Base-by-base conservation (phyloP, 2,329 filamentous ascomycete genomes). In the Sporothrix pallida region DNA sequence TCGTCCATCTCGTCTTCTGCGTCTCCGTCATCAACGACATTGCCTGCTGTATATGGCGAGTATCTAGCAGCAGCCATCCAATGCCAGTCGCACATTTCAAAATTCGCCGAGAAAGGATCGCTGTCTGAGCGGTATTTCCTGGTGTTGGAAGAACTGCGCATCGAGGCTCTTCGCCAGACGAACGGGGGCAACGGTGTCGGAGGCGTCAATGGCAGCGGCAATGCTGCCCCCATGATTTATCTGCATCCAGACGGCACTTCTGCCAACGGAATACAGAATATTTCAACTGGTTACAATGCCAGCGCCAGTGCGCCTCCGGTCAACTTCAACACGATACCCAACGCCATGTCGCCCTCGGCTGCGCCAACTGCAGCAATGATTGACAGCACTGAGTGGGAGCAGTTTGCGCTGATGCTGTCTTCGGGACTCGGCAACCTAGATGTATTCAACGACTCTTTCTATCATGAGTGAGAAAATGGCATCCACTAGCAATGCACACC, bases 21-120 rank as follows among this genome's bases (percentile, higher is more conserved):
- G 78, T 13, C 56, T 5, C 13, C 56, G 6, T 58, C 56, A 15
- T 31, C 23, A 5, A 9, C 48, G 48, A 15, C 48, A 15, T 50
- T 17, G 5, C 74, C 78, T 44, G 78, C 79, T 37, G 77, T 76
- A 1, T 81, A 80, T 74, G 74, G 78, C 7, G 73, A 74, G 0
- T 81, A 82, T 46, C 81, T 85, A 26, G 75, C 79, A 20, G 81
- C 81, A 0, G 84, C 83, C 0, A 79, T 79, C 0, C 80, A 80
- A 60, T 85, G 83, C 58, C 84, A 85, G 65, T 73, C 75, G 0
- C 82, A 84, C 68, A 80, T 85, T 3, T 78, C 81, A 0, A 77
- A 77, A 0, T 81, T 82, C 50, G 82, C 82, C 0, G 80, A 80
- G 1, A 78, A 79, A 6, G 81, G 82, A 0, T 84, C 83, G 0